These are phyloP conservation scores for Omphalea diandra DNA, from an alignment of 441 rosid genomes.

Conservation along the genomic window DNA sequence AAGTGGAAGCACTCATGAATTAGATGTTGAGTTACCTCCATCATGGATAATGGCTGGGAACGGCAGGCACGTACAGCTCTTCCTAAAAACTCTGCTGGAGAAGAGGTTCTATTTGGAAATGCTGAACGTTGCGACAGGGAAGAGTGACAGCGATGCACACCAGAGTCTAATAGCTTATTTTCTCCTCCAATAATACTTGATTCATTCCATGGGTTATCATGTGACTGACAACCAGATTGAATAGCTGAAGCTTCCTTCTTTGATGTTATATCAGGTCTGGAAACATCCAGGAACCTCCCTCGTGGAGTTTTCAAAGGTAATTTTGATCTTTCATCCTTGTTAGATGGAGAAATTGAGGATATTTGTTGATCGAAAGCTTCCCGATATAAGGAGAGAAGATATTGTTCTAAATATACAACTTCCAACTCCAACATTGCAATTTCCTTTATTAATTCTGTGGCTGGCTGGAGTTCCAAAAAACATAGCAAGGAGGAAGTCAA, in stretches of 20 bases:
- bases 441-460: constrained; percentile 77
- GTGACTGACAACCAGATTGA: constrained; percentile 39
- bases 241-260: constrained; percentile 35
- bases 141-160: constrained; percentile 77
- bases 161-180: constrained; percentile 42
- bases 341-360: constrained; percentile 45
- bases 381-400: constrained; percentile 84
- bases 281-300: constrained; percentile 45
- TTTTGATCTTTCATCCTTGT: constrained; percentile 41
- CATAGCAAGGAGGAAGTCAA: constrained; percentile 13
- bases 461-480: constrained; percentile 47
- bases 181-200: constrained; percentile 33
- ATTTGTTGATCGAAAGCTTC: constrained; percentile 77
- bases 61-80: constrained; percentile 62
- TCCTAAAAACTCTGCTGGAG: constrained; percentile 49
- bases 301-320: constrained; percentile 45
- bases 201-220: constrained; percentile 37
- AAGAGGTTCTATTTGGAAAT: constrained; percentile 46
- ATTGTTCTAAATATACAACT: constrained; percentile 82
- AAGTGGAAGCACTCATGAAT: neutral
- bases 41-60: constrained; percentile 75
- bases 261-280: constrained; percentile 35
- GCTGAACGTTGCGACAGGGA: constrained; percentile 70
- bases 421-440: constrained; percentile 86
- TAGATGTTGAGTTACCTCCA: constrained; percentile 50